These are phyloP conservation scores for Lactarius hengduanensis DNA, from an alignment of 768 basidiomycete genomes.

Conservation along the genomic window DNA sequence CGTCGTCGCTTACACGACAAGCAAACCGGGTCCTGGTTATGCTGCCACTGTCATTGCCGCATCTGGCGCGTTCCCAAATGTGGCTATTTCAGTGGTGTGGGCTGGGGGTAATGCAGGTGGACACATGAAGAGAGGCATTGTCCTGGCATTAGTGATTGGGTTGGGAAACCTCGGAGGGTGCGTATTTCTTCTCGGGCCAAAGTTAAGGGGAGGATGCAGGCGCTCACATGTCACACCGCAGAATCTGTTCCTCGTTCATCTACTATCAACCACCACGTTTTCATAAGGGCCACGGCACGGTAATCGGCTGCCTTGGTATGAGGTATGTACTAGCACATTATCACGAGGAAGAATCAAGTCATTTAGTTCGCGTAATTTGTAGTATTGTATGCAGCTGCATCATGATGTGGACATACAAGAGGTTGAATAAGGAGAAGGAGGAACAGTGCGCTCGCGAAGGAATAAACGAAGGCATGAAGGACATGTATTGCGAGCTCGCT, in stretches of 20 bases:
- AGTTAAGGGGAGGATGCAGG: background rate
- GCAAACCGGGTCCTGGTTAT: conserved; percentile 39
- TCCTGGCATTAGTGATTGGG: conserved; percentile 53
- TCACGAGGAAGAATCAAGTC: background rate
- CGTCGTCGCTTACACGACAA: conserved; percentile 47
- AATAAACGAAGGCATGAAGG: conserved; percentile 41
- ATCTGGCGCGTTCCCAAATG: conserved; percentile 51
- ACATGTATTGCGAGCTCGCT: conserved; percentile 49
- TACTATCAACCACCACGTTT: conserved; percentile 42
- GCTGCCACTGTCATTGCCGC: conserved; percentile 50
- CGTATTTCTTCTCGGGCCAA: conserved; percentile 30
- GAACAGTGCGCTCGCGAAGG: conserved; percentile 44
- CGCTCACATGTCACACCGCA: conserved; percentile 23
- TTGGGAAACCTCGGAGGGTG: conserved; percentile 56
- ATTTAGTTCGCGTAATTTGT: conserved; percentile 1
- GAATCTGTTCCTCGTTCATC: conserved; percentile 45
- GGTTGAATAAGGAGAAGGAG: conserved; percentile 51
- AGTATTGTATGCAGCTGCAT: conserved; percentile 46
- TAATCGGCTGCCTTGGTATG: conserved; percentile 36
- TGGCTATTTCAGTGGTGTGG: conserved; percentile 54
- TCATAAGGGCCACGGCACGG: conserved; percentile 41
- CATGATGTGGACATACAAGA: conserved; percentile 49
- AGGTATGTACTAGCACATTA: conserved; percentile 17
- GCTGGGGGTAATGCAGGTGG: conserved; percentile 55
- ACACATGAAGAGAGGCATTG: conserved; percentile 51